Evolutionary conservation across 2,329 filamentous ascomycete genomes (phyloP).

Genomic region (Dothiorella sarmentorum): DNA sequence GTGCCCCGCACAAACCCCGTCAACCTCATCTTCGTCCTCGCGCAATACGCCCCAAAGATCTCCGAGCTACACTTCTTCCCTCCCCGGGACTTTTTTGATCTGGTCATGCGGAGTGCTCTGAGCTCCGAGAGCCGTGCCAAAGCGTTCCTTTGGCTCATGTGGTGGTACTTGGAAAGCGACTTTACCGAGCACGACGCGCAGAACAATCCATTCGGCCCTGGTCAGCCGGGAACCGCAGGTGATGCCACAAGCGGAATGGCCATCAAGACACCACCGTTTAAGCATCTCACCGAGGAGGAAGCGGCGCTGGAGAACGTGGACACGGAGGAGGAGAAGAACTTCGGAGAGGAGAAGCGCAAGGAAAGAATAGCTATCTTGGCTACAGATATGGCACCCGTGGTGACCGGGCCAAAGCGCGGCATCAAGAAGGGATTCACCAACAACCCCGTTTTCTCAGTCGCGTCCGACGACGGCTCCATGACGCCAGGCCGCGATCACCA

Average conservation of each 20-base stretch:
- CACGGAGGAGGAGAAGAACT: slow-evolving; percentile 64
- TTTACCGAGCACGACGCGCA: slow-evolving; percentile 84
- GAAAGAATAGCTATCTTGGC: slow-evolving; percentile 70
- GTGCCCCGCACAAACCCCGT: slow-evolving; percentile 91
- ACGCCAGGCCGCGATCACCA: slow-evolving; percentile 39
- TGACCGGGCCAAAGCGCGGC: slow-evolving; percentile 50
- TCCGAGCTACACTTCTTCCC: slow-evolving; percentile 88
- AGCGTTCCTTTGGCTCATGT: slow-evolving; percentile 97
- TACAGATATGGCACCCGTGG: slow-evolving; percentile 68
- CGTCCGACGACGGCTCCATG: slow-evolving; percentile 38
- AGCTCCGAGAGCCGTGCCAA: slow-evolving; percentile 78
- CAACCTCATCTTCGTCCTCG: slow-evolving; percentile 93
- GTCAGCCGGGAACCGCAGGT: slow-evolving; percentile 37
- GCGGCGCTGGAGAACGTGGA: slow-evolving; percentile 71
- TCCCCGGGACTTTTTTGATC: slow-evolving; percentile 87
- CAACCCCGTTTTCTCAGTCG: slow-evolving; percentile 41
- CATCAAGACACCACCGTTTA: slow-evolving; percentile 62
- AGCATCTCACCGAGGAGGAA: slow-evolving; percentile 63
- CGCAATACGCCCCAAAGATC: slow-evolving; percentile 83
- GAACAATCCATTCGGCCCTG: slow-evolving; percentile 81
- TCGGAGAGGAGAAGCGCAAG: slow-evolving; percentile 69
- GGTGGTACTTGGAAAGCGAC: slow-evolving; percentile 97
- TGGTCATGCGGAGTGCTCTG: slow-evolving; percentile 85
- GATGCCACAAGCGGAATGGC: slow-evolving; percentile 45
- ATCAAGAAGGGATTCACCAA: slow-evolving; percentile 47